phyloP scores from a whole-genome alignment of 768 basidiomycete species.

The Pleurotus cornucopiae region DNA sequence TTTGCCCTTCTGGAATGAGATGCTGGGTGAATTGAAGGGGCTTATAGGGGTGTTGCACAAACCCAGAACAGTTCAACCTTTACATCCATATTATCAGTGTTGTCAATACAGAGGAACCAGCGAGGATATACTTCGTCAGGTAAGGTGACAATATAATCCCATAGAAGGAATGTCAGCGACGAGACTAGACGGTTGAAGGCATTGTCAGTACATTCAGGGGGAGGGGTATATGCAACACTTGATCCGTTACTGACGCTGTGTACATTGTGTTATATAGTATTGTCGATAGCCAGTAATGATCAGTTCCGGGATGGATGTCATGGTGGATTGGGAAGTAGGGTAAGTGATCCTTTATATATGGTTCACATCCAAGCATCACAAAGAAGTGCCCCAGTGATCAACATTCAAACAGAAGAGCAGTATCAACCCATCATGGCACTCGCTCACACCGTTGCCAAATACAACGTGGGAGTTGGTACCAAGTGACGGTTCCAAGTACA shows the following conservation, averaged over 20 bases:
- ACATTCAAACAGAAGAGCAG: too few species aligned
- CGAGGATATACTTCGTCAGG: neutral
- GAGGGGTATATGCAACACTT: neutral
- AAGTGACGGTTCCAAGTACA: too few species aligned
- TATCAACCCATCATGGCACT: too few species aligned
- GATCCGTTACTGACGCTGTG: neutral
- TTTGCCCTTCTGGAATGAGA: neutral
- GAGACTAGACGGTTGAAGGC: neutral
- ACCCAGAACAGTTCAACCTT: conserved; percentile 1
- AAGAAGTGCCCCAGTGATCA: too few species aligned
- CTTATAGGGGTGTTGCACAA: neutral
- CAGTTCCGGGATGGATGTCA: neutral
- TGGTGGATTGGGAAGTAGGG: neutral
- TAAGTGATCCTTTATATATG: too few species aligned
- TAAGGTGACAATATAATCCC: neutral
- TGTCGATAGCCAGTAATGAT: neutral
- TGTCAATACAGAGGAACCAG: neutral
- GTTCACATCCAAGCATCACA: too few species aligned
- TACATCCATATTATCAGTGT: neutral
- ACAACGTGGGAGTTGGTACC: too few species aligned
- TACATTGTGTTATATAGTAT: neutral
- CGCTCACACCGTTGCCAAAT: too few species aligned
- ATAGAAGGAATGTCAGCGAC: neutral
- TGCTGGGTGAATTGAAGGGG: neutral
- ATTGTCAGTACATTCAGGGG: neutral